phyloP scores from a whole-genome alignment of 306 rosid species.

The Sesbania bispinosa region DNA sequence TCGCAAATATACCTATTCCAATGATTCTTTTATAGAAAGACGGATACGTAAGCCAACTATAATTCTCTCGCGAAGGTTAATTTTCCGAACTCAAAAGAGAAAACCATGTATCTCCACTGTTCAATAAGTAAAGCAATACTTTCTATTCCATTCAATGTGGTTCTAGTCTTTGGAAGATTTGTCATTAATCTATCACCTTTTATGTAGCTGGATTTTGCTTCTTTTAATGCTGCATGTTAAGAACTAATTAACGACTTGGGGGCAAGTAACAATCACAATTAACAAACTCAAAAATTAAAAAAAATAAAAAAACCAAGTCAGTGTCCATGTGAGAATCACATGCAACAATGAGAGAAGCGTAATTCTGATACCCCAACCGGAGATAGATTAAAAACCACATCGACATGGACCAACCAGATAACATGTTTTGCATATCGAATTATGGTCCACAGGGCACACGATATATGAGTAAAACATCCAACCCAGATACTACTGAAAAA shows the following conservation, averaged over 20 bases:
- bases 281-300: neutral
- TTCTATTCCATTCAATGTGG: neutral
- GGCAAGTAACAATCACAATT: no score
- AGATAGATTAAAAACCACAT: neutral
- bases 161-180: neutral
- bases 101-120: neutral
- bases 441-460: neutral
- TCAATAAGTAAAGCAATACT: neutral
- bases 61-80: neutral
- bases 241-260: neutral
- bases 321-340: neutral
- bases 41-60: neutral
- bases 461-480: neutral
- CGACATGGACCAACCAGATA: neutral
- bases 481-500: neutral
- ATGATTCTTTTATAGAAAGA: neutral
- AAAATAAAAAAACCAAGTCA: neutral
- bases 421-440: neutral
- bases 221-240: neutral
- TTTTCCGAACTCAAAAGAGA: neutral
- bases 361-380: conserved; percentile 4
- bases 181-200: neutral
- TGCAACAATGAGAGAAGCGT: neutral
- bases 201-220: neutral
- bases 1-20: neutral